These are phyloP conservation scores for Blastomyces silverae DNA, from an alignment of 2,329 filamentous ascomycete genomes.

Conservation along the genomic window DNA sequence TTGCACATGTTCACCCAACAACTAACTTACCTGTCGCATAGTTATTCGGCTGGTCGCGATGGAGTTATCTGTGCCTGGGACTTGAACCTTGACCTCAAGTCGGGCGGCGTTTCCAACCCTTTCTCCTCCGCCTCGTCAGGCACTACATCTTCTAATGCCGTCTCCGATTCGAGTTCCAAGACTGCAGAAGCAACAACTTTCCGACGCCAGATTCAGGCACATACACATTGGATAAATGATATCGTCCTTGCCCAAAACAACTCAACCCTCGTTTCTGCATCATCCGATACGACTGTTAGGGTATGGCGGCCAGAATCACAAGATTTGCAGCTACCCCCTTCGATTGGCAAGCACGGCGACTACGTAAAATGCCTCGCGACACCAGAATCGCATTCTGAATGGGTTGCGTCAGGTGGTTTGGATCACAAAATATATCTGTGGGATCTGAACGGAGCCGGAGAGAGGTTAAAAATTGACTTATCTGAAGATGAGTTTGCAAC, in stretches of 20 bases:
- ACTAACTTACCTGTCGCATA: constrained; percentile 34
- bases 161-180: constrained; percentile 21
- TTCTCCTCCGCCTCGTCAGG: constrained; percentile 33
- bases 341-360: constrained; percentile 88
- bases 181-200: constrained; percentile 46
- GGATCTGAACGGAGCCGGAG: constrained; percentile 83
- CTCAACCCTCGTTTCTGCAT: constrained; percentile 74
- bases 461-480: constrained; percentile 74
- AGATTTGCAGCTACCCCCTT: constrained; percentile 56
- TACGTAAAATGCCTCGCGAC: constrained; percentile 93
- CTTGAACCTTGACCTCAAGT: constrained; percentile 61
- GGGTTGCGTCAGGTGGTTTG: constrained; percentile 89
- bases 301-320: constrained; percentile 72
- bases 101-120: constrained; percentile 20
- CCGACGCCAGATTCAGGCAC: constrained; percentile 64
- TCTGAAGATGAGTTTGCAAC: constrained; percentile 67
- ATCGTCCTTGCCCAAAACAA: constrained; percentile 74
- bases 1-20: not conserved
- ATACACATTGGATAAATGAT: constrained; percentile 96
- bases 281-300: constrained; percentile 90
- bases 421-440: constrained; percentile 89
- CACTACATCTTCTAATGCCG: constrained; percentile 19
- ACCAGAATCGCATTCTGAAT: constrained; percentile 62
- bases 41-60: constrained; percentile 92
- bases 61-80: constrained; percentile 96